phyloP scores from a whole-genome alignment of 2,329 filamentous ascomycete genomes.

The Colletotrichum australisinense region DNA sequence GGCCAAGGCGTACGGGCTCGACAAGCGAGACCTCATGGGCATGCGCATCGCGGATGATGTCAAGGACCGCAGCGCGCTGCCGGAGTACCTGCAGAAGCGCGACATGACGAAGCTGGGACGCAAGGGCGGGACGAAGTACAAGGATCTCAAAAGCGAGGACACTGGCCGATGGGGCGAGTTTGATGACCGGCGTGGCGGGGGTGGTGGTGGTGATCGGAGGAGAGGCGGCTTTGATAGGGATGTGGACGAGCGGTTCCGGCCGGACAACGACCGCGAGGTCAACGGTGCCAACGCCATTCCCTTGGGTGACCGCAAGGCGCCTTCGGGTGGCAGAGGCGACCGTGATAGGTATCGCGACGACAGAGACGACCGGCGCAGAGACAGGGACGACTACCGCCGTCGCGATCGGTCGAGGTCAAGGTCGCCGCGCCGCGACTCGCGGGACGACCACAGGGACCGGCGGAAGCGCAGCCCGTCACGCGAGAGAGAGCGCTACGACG shows the following conservation, averaged over 20 bases:
- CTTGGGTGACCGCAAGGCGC: conserved; percentile 68
- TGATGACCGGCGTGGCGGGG: conserved; percentile 58
- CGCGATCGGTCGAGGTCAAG: conserved; percentile 59
- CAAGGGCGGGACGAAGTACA: conserved; percentile 92
- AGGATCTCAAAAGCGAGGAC: conserved; percentile 88
- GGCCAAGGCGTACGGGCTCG: conserved; percentile 78
- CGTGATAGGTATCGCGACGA: conserved; percentile 43
- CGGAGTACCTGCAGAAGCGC: conserved; percentile 90
- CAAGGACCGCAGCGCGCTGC: conserved; percentile 82
- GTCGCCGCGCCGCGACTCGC: conserved; percentile 60
- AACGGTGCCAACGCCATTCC: conserved; percentile 79
- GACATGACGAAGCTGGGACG: conserved; percentile 95
- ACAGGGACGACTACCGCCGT: conserved; percentile 47
- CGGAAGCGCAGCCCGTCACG: conserved; percentile 69
- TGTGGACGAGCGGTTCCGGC: conserved; percentile 75
- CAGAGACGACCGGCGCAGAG: conserved; percentile 44
- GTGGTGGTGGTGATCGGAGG: conserved; percentile 45
- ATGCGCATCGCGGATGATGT: conserved; percentile 85
- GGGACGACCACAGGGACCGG: conserved; percentile 58
- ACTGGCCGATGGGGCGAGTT: conserved; percentile 86
- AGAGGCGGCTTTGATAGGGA: conserved; percentile 50
- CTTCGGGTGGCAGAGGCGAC: conserved; percentile 40
- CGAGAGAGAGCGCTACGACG: conserved; percentile 64
- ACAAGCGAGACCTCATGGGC: conserved; percentile 88
- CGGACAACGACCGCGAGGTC: conserved; percentile 63